Evolutionary conservation across 2,329 filamentous ascomycete genomes (phyloP), one percentile per base, ranked within the genome.

Genomic region (Gyromitra esculenta): DNA sequence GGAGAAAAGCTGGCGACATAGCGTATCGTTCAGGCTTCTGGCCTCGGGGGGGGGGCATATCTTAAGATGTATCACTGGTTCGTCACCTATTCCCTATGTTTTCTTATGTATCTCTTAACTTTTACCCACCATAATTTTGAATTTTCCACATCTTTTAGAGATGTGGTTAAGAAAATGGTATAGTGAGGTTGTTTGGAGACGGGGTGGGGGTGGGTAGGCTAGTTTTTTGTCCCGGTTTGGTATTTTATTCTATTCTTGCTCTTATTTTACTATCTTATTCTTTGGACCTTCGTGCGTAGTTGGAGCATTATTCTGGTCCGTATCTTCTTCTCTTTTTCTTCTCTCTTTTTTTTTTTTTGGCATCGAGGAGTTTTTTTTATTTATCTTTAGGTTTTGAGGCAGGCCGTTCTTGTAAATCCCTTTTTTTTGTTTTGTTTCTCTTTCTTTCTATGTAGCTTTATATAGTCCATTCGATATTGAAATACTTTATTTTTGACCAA

Each of bases 31-130:
- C 50, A 54, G 25, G 52, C 57, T 70, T 41, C 52, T 43, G 48
- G 48, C 43, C 77, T 72, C 21, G 48, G 57, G 50, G 39, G 48
- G 39, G 48, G 59, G 45, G 31, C 59, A 35, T 56, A n/a, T 71
- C 18, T 31, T 35, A 63, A 56, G 48, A 21, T 35, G 57, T 59
- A 70, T 62, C 54, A 72, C 65, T 59, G 54, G 59, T 65, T 63
- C 31, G 54, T 62, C 73, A 78, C 78, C 69, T 71, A 70, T 76
- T 69, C 73, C 60, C 74, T 67, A 62, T 73, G 73, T 73, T 59
- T 69, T 78, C 70, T 54, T 65, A 62, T 62, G 64, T 77, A 75
- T 80, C 68, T 77, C 78, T 75, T 79, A 68, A 77, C 75, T 75
- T 71, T 72, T 37, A 68, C 73, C 25, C 73, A 37, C 72, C 78